A percentile compares a stretch with the other conserved stretches of the same genome.
Evolutionary conservation across 352 stramenopile species (phyloP).

Genomic region (Globisporangium paroecandrum): DNA sequence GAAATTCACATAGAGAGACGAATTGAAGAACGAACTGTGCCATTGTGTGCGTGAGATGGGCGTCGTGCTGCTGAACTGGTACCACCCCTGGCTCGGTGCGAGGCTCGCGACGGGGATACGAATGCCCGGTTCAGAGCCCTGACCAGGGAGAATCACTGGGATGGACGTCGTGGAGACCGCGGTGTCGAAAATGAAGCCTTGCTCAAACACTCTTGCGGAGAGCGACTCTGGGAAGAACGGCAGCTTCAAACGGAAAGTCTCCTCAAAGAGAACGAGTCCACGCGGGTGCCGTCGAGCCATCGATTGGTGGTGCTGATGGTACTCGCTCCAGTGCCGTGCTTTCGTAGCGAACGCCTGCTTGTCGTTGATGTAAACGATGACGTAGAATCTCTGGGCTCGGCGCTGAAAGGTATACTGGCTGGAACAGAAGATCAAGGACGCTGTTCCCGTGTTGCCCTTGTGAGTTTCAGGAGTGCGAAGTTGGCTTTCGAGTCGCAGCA

Average conservation of each 20-base stretch:
- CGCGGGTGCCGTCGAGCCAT: not conserved
- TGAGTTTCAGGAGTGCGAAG: not conserved
- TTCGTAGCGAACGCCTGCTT: conserved; percentile 36
- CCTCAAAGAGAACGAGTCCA: conserved; percentile 42
- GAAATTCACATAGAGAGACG: conserved; percentile 34
- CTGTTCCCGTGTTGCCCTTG: too few relatives aligned
- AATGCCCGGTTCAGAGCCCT: conserved; percentile 10
- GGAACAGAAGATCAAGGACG: not conserved
- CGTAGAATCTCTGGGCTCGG: conserved; percentile 25
- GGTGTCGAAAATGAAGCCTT: conserved; percentile 29
- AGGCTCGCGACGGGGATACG: conserved; percentile 41
- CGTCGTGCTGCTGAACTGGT: conserved; percentile 62
- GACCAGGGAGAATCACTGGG: conserved; percentile 48
- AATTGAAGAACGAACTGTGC: conserved; percentile 61
- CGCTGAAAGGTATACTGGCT: not conserved
- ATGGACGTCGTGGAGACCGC: conserved; percentile 49
- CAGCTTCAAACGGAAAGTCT: conserved; percentile 44
- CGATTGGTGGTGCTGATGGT: not conserved
- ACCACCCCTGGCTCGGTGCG: conserved; percentile 57
- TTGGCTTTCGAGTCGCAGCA: conserved; percentile 22
- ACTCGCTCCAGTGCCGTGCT: conserved; percentile 12
- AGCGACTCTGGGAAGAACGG: conserved; percentile 50
- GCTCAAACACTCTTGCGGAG: conserved; percentile 47
- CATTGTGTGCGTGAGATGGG: conserved; percentile 39
- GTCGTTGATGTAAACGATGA: conserved; percentile 39